Evolutionary conservation across 2,329 filamentous ascomycete species (phyloP).

Genomic region (Mollisiaceae sp.): DNA sequence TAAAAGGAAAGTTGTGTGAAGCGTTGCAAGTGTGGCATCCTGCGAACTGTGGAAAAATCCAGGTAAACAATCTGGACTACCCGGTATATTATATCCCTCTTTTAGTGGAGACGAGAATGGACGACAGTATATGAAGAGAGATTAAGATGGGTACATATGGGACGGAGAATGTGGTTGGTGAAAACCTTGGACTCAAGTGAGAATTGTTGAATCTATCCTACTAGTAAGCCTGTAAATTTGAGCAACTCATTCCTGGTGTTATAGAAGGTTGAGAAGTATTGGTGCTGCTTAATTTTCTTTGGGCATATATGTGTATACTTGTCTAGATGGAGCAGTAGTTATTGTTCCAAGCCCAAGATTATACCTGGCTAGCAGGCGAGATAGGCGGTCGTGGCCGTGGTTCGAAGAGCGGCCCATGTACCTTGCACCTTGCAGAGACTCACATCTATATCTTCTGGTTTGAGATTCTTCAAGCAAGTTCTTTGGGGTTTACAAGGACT

Average conservation of each 20-base stretch:
- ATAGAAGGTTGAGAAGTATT: background rate
- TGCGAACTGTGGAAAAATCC: background rate
- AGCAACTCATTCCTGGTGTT: slow-evolving; percentile 42
- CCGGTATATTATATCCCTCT: background rate
- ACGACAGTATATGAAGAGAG: slow-evolving; percentile 87
- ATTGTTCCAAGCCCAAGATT: too few species aligned
- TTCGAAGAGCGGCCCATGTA: too few species aligned
- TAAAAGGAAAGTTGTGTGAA: background rate
- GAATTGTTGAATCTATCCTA: slow-evolving; percentile 58
- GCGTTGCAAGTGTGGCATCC: background rate
- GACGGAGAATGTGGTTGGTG: slow-evolving; percentile 63
- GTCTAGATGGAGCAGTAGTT: too few species aligned
- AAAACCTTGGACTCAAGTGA: slow-evolving; percentile 48
- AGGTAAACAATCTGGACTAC: background rate
- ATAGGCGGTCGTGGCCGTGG: too few species aligned
- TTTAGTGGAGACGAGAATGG: slow-evolving; percentile 53
- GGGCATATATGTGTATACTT: background rate
- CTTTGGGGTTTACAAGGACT: too few species aligned
- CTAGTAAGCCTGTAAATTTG: slow-evolving; percentile 58
- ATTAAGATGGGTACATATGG: slow-evolving; percentile 69
- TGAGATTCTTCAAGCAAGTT: too few species aligned
- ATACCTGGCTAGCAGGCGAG: too few species aligned
- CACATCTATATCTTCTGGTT: too few species aligned
- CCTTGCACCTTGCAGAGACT: too few species aligned
- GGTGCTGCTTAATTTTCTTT: background rate